Evolutionary conservation across 208 protist genomes (phyloP).

Genomic region (Trypanosoma rangeli): DNA sequence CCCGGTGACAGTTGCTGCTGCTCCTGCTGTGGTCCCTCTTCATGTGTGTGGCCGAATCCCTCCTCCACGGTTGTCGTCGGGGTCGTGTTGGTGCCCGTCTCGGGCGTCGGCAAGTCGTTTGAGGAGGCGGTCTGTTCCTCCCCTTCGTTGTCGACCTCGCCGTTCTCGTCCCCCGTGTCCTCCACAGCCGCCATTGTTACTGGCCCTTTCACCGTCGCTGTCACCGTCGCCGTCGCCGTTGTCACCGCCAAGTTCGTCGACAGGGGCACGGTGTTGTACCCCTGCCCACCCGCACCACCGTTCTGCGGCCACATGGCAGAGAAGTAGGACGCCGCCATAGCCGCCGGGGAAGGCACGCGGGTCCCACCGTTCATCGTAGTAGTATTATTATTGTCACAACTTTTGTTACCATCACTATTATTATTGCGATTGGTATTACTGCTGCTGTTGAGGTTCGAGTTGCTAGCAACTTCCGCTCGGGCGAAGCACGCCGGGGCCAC

Average conservation of each 20-base stretch:
- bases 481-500: background rate
- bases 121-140: conserved; percentile 1
- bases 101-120: conserved; percentile 1
- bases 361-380: too few species aligned
- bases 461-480: background rate
- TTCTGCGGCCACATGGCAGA: background rate
- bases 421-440: conserved; percentile 9
- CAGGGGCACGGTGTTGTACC: background rate
- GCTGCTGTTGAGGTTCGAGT: background rate
- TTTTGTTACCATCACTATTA: conserved; percentile 11
- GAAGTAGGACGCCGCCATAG: background rate
- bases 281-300: background rate
- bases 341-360: background rate
- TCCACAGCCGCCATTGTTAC: background rate
- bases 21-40: background rate
- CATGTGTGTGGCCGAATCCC: background rate
- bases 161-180: background rate
- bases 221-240: too few species aligned
- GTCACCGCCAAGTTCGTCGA: background rate
- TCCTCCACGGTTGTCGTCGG: background rate
- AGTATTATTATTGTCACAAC: background rate
- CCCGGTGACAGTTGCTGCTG: too few species aligned
- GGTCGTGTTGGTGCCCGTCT: conserved; percentile 4
- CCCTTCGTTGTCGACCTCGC: conserved; percentile 2
- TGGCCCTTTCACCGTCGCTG: too few species aligned